Percentiles rank a stretch among this genome's conserved stretches.
These are phyloP conservation scores for Helotiales sp. DNA, from an alignment of 2,329 filamentous ascomycete species.

Conservation along the genomic window DNA sequence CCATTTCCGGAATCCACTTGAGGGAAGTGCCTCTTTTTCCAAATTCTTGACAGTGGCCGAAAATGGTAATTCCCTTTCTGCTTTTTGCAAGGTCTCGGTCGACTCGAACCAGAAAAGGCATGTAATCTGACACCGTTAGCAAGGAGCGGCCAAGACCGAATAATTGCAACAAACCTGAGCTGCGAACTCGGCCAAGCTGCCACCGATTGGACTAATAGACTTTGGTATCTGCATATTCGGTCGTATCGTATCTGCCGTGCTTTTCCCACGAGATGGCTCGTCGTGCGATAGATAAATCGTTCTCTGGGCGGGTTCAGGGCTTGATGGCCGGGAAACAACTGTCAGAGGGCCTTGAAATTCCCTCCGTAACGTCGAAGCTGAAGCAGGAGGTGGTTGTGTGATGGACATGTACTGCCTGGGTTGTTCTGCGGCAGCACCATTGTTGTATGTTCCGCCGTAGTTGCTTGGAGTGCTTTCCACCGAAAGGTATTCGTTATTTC, in stretches of 20 bases:
- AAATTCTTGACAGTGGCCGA: constrained; percentile 59
- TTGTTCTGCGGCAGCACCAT: constrained; percentile 16
- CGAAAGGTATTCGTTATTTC: constrained; percentile 43
- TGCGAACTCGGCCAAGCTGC: constrained; percentile 81
- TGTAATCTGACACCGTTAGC: constrained; percentile 69
- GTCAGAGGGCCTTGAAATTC: constrained; percentile 37
- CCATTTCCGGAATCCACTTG: constrained; percentile 88
- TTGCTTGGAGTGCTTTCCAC: constrained; percentile 22
- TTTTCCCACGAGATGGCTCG: constrained; percentile 31
- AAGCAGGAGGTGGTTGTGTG: constrained; percentile 23
- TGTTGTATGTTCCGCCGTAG: constrained; percentile 23
- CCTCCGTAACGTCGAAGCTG: constrained; percentile 29
- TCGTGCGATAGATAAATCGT: constrained; percentile 30
- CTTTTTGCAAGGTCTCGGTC: constrained; percentile 75
- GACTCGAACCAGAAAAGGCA: constrained; percentile 98
- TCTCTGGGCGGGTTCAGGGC: constrained; percentile 30
- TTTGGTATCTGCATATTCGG: constrained; percentile 68
- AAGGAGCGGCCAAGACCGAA: background rate
- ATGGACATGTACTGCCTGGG: constrained; percentile 29
- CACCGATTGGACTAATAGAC: constrained; percentile 76
- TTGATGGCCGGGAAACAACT: constrained; percentile 28
- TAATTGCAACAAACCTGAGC: constrained; percentile 66
- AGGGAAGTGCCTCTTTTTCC: constrained; percentile 74
- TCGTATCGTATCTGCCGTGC: constrained; percentile 35
- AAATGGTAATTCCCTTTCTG: constrained; percentile 57